Evolutionary conservation across 2,329 filamentous ascomycete genomes (phyloP).

Genomic region (Exophiala sp.): DNA sequence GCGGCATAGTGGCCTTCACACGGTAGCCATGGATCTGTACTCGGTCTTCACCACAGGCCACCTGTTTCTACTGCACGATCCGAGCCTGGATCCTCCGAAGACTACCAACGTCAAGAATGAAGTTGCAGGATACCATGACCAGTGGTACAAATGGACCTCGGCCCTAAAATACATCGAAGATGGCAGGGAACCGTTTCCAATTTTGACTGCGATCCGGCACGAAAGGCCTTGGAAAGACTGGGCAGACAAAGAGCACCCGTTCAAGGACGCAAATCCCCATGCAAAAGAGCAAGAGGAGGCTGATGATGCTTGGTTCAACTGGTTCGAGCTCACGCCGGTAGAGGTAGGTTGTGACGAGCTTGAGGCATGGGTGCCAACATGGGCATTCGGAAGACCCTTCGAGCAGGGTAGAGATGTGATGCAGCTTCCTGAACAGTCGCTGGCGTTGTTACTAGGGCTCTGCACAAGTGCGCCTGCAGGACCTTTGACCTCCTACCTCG

Average conservation of each 20-base stretch:
- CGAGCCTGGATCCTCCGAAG: conserved; percentile 4
- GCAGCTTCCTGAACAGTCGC: conserved; percentile 22
- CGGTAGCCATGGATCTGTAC: conserved; percentile 21
- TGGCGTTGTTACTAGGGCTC: conserved; percentile 15
- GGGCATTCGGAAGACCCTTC: conserved; percentile 36
- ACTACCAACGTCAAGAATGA: conserved; percentile 5
- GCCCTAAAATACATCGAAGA: conserved; percentile 4
- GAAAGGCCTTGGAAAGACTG: conserved; percentile 21
- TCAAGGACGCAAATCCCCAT: conserved; percentile 14
- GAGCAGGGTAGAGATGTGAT: conserved; percentile 27
- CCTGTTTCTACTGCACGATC: conserved; percentile 14
- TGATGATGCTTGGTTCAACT: conserved; percentile 37
- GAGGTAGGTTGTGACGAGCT: conserved; percentile 37
- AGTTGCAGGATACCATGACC: conserved; percentile 9
- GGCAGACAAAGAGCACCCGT: conserved; percentile 15
- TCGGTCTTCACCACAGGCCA: conserved; percentile 19
- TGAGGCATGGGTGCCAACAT: conserved; percentile 35
- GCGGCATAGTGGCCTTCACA: conserved; percentile 11
- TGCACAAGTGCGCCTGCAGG: conserved; percentile 21
- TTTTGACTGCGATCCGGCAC: conserved; percentile 18
- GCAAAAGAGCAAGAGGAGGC: conserved; percentile 17
- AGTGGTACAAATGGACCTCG: conserved; percentile 18
- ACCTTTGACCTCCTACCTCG: conserved; percentile 19
- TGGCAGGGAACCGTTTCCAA: conserved; percentile 15
- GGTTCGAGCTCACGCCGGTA: conserved; percentile 36